phyloP scores from a whole-genome alignment of 2,329 filamentous ascomycete species.

The Elsinoe fawcettii region DNA sequence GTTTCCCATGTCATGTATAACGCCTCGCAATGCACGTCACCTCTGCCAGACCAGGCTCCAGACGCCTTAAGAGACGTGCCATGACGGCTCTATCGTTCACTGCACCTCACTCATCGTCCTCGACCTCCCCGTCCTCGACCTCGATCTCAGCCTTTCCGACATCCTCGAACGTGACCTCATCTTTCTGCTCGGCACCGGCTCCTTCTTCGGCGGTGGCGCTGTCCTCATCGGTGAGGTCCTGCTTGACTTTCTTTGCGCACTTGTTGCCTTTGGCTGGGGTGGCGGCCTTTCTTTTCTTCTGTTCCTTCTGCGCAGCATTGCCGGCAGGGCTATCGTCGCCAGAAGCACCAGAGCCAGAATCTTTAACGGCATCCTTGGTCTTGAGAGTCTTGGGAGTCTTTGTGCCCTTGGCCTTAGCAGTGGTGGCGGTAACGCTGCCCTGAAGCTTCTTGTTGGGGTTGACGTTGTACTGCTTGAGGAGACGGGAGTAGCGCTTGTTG shows the following conservation, averaged over 20 bases:
- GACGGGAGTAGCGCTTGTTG: slow-evolving; percentile 59
- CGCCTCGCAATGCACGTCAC: too few relatives aligned
- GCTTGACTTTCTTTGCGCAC: slow-evolving; percentile 17
- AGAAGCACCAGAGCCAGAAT: slow-evolving; percentile 11
- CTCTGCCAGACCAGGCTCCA: too few relatives aligned
- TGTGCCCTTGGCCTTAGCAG: background rate
- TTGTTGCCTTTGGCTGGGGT: slow-evolving; percentile 12
- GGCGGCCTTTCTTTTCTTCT: slow-evolving; percentile 17
- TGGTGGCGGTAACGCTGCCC: background rate
- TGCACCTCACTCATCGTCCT: background rate
- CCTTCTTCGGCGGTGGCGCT: background rate
- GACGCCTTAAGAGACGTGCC: background rate
- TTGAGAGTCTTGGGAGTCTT: background rate
- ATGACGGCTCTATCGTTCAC: background rate
- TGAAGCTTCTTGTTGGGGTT: slow-evolving; percentile 19
- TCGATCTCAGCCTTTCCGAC: slow-evolving; percentile 6
- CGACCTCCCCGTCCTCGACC: slow-evolving; percentile 5
- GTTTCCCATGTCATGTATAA: too few relatives aligned
- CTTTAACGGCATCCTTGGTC: slow-evolving; percentile 10
- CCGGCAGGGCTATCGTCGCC: slow-evolving; percentile 14
- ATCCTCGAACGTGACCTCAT: slow-evolving; percentile 4
- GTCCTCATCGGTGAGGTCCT: slow-evolving; percentile 13
- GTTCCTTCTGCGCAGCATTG: slow-evolving; percentile 14
- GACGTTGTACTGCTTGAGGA: slow-evolving; percentile 54
- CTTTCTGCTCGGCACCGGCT: background rate